phyloP scores from a whole-genome alignment of 768 basidiomycete species.

The Boletus coccyginus region DNA sequence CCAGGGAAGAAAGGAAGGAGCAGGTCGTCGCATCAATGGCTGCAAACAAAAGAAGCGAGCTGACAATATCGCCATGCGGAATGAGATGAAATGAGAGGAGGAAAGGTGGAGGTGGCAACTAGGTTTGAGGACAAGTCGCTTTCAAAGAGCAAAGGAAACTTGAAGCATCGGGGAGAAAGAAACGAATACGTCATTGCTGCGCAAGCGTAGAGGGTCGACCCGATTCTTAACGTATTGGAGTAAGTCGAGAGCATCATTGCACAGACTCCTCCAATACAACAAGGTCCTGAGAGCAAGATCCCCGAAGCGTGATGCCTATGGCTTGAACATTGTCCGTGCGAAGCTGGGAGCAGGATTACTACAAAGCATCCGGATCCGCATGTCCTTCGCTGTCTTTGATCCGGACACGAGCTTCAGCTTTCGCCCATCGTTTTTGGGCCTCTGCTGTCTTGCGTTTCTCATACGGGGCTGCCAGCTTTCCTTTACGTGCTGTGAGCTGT shows the following conservation, averaged over 20 bases:
- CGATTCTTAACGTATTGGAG: constrained; percentile 64
- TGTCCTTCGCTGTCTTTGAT: constrained; percentile 82
- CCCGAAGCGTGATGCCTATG: too few species aligned
- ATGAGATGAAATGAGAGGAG: constrained; percentile 59
- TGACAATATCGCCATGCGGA: constrained; percentile 86
- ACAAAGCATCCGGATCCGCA: too few species aligned
- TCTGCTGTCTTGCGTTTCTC: constrained; percentile 79
- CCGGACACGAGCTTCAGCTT: constrained; percentile 85
- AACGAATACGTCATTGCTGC: constrained; percentile 11
- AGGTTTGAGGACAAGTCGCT: constrained; percentile 88
- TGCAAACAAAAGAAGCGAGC: constrained; percentile 87
- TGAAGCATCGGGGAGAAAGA: constrained; percentile 19
- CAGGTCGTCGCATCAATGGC: constrained; percentile 72
- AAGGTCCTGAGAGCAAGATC: too few species aligned
- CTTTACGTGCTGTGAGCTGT: constrained; percentile 73
- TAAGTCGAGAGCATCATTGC: constrained; percentile 62
- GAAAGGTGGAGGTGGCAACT: constrained; percentile 56
- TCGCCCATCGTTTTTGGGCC: constrained; percentile 86
- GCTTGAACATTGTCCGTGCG: too few species aligned
- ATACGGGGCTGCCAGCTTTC: constrained; percentile 69
- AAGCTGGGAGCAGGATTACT: too few species aligned
- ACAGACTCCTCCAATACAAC: constrained; percentile 85
- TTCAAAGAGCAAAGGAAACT: constrained; percentile 52
- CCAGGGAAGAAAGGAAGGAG: constrained; percentile 85
- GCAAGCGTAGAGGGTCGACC: constrained; percentile 53